Evolutionary conservation across 345 rosid genomes (phyloP), one percentile per base, ranked within the genome.

Genomic region (Kernera saxatilis): DNA sequence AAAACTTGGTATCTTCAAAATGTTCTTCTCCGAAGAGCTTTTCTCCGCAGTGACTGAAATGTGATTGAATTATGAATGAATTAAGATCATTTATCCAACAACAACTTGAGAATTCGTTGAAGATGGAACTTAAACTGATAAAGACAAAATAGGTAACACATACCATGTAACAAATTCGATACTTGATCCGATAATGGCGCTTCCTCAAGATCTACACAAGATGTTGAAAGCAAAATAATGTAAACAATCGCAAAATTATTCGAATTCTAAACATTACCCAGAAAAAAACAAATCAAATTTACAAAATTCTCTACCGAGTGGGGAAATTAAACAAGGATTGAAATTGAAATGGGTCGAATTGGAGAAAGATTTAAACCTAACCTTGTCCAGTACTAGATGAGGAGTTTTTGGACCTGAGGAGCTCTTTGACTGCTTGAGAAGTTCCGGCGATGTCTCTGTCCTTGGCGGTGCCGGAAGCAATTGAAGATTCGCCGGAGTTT

Each of bases 1-100:
- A 27, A 79, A 44, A 80, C 83, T 82, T 43, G 93, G 88, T 33
- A 84, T 57, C 33, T 64, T 39, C 81, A 85, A 53, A 18, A 29
- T 5, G 22, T 64, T 53, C 14, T 35, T 49, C 48, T 50, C 46
- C 18, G 15, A 40, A 22, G 39, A 49, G 56, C 27, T 64, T 5
- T 26, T 27, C 52, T 37, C 71, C 0, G n/a, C 2, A 3, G 36
- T 14, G 4, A 51, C 79, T 69, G 75, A 69, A 75, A 54, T 61
- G 57, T 40, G 69, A 41, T 43, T 12, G 29, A 51, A 51, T 5
- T 2, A 71, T 13, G 62, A 25, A 14, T 49, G 22, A 58, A 29
- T 2, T 17, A 5, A 52, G 41, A 23, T 62, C 39, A 46, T 14
- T 69, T 21, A 49, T 18, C 19, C 3, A 70, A 26, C 23, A 44